These are phyloP conservation scores for Chrysoporthe austroafricana DNA, from an alignment of 2,329 filamentous ascomycete species.

Conservation along the genomic window DNA sequence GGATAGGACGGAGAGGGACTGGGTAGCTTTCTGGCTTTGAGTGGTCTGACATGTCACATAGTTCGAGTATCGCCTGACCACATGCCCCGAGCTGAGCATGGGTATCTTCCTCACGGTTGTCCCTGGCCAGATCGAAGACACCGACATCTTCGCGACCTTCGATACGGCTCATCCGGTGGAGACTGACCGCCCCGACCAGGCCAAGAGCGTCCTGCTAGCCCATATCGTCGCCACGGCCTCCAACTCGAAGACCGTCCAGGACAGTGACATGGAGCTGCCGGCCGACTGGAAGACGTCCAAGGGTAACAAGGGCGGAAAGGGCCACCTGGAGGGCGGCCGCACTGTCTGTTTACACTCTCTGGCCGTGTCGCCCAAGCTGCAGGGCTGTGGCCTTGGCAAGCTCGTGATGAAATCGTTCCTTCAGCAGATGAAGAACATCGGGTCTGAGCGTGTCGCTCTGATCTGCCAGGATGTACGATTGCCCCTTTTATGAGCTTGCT, in stretches of 20 bases:
- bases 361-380: constrained; percentile 75
- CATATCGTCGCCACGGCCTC: constrained; percentile 80
- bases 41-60: constrained; percentile 40
- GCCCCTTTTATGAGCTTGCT: neutral
- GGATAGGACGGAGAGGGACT: neutral
- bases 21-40: neutral
- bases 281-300: constrained; percentile 63
- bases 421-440: constrained; percentile 72
- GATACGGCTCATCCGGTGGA: constrained; percentile 61
- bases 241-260: constrained; percentile 64
- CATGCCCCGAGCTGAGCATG: constrained; percentile 75
- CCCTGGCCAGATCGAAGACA: constrained; percentile 49
- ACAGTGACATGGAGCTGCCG: constrained; percentile 77
- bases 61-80: constrained; percentile 76
- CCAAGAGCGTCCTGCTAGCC: constrained; percentile 68
- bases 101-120: constrained; percentile 76
- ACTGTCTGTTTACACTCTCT: constrained; percentile 84
- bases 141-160: constrained; percentile 55
- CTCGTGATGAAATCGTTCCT: constrained; percentile 77
- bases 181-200: constrained; percentile 59
- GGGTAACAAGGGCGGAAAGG: constrained; percentile 52
- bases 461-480: constrained; percentile 71
- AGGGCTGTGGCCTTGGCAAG: constrained; percentile 73
- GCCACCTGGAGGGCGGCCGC: constrained; percentile 73
- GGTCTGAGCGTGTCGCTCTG: constrained; percentile 72